Evolutionary conservation across 768 basidiomycete species (phyloP), one percentile per base, ranked within the genome.

Genomic region (Podaxis mareebaensis): DNA sequence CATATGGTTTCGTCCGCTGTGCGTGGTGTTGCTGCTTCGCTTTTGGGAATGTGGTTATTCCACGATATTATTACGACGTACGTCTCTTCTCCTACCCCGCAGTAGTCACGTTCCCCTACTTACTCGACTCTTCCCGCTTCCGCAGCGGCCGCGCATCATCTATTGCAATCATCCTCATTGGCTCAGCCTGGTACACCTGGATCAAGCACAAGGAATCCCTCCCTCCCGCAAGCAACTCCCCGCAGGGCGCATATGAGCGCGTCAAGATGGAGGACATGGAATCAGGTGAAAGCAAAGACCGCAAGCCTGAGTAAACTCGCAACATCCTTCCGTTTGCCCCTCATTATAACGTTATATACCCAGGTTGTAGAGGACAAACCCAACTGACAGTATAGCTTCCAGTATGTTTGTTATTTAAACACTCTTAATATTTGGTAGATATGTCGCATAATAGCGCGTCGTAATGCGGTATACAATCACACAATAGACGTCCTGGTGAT

Each of bases 1-100:
- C 96, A 99, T 75, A 99, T 98, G 96, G 80, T 97, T 28, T 96
- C 94, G 3, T 95, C 95, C 11, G 96, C 96, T 20, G 93, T 96
- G 3, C 91, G 96, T 59, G 95, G 96, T 17, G 96, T 98, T 28
- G 88, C 94, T 0, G 93, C 90, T n/a, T 93, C 94, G 4, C 72
- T 96, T 51, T 80, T 97, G 13, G 93, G 88, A 24, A 81, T 91
- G 73, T 91, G 84, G 85, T 66, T 93, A 20, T 97, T 97, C 77
- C 72, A 78, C 28, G 96, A 99, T 54, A 72, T 92, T 63, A 85
- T 98, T 67, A 90, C 92, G 3, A 80, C 76, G 93, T 91, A 73
- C 72, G 90, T 82, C 4, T 49, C 44, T 15, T 44, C 42, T 44
- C 15, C 15, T 2, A 51, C 17, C 24, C 22, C 30, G 53, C 22